Base-by-base conservation (phyloP, 805 yeast genomes). In the Wickerhamia fluorescens region DNA sequence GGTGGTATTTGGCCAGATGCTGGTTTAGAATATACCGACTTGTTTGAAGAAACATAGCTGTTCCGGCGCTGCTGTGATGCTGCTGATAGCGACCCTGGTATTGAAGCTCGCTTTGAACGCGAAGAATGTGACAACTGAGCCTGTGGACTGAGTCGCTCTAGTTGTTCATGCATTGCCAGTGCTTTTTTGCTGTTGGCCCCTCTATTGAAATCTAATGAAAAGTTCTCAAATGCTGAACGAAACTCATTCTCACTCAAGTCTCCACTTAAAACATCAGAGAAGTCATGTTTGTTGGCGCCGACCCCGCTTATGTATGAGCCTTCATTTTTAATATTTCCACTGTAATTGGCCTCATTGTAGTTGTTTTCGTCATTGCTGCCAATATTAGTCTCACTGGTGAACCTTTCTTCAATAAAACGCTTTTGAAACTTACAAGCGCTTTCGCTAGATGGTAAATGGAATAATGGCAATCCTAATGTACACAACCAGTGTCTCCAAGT, bases 381-480 rank as follows among this genome's bases (percentile, higher is more conserved):
- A 30, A 23, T 41, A 35, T 32, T 30, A 23, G 32, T 36, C 11
- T 24, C 36, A 34, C 32, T 28, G 20, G 35, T 25, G 21, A 21
- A 21, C 6, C 11, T 15, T n/a, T 10, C 15, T n/a, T 37, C 33
- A 26, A 47, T 23, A 20, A 35, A 40, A 9, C 34, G 27, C 10
- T 27, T 25, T 22, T 44, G 51, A 34, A 49, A 40, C 26, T 40
- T 37, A 12, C 41, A 33, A 7, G 54, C 44, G 28, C 52, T 58
- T 11, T 44, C 50, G 11, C 56, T 62, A 3, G 56, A 49, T 2
- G 78, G 76, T 16, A 73, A 47, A 14, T 41, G 38, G 42, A 60
- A 71, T 14, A 71, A 45, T 3, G 79, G 79, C 20, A 73, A 42
- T 12, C 43, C 44, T 12, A 57, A 36, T 42, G 47, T 51, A 29